Conservation (phyloP, 2,329 filamentous ascomycete species). For the Geoglossum cookeanum region DNA sequence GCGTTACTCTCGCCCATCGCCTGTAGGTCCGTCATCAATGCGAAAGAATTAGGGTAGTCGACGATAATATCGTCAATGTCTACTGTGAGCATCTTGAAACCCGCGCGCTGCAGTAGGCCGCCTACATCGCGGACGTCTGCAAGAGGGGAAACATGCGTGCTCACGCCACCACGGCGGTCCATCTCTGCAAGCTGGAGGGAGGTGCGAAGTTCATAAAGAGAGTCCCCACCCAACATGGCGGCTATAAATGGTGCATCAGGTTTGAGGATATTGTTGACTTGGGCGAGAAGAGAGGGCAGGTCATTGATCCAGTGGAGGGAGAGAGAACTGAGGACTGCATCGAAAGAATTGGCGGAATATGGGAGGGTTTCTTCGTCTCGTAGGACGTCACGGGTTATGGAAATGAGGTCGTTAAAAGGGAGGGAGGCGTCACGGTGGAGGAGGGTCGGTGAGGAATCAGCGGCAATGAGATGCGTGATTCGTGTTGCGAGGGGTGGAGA, state of each 20-base stretch:
- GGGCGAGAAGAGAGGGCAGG: conserved; percentile 62
- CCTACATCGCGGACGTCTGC: conserved; percentile 87
- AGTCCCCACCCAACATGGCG: conserved; percentile 93
- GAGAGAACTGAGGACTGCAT: conserved; percentile 74
- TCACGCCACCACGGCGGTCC: conserved; percentile 78
- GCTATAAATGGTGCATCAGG: conserved; percentile 83
- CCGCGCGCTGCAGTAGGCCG: conserved; percentile 64
- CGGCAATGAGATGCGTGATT: conserved; percentile 57
- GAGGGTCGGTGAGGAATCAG: conserved; percentile 59
- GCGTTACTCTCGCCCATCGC: conserved; percentile 94
- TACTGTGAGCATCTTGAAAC: conserved; percentile 90
- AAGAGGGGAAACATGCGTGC: conserved; percentile 74
- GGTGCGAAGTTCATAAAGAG: conserved; percentile 79
- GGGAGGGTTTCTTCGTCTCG: conserved; percentile 55
- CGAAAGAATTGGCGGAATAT: conserved; percentile 59
- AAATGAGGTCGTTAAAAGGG: conserved; percentile 56
- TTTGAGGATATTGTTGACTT: conserved; percentile 74
- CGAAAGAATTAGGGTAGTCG: conserved; percentile 77
- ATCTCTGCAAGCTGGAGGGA: conserved; percentile 83
- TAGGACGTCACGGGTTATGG: conserved; percentile 53
- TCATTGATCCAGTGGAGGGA: conserved; percentile 97
- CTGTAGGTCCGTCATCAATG: conserved; percentile 83
- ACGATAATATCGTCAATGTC: conserved; percentile 96
- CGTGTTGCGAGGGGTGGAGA: conserved; percentile 49
- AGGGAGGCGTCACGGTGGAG: conserved; percentile 62